These are phyloP conservation scores for Sideroxylon spinosum DNA, from an alignment of 179 eudicot genomes.

Conservation along the genomic window DNA sequence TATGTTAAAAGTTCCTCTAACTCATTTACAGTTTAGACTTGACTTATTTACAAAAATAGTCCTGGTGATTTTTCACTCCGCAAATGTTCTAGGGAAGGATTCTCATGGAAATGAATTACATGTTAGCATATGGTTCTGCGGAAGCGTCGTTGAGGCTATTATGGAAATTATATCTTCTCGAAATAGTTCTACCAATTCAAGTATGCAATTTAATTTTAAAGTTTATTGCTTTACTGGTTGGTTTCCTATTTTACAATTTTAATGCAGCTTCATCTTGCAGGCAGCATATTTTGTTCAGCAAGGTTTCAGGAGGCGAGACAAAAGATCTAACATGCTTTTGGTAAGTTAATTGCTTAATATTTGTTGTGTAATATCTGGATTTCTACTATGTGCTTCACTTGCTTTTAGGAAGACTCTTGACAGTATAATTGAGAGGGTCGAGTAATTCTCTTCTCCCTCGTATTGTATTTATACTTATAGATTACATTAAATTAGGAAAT, in stretches of 20 bases:
- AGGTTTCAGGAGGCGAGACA: conserved; percentile 72
- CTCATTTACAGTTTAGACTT: background rate
- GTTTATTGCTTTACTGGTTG: conserved; percentile 2
- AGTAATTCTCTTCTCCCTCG: too few species aligned
- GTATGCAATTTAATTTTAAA: conserved; percentile 31
- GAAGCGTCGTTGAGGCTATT: conserved; percentile 69
- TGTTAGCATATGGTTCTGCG: conserved; percentile 87
- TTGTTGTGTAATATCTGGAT: background rate
- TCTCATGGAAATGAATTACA: conserved; percentile 77
- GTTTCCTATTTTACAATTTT: conserved; percentile 5
- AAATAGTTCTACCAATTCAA: conserved; percentile 76
- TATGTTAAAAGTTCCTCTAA: conserved; percentile 23
- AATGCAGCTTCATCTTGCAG: conserved; percentile 35
- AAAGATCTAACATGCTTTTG: conserved; percentile 77
- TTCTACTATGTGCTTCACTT: background rate
- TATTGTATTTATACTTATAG: too few species aligned
- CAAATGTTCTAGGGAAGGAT: conserved; percentile 56
- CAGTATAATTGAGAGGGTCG: too few species aligned
- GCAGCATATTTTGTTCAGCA: conserved; percentile 76
- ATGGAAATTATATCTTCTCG: conserved; percentile 68
- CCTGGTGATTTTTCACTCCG: background rate
- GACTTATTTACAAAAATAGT: background rate
- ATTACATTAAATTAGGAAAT: background rate
- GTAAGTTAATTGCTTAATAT: conserved; percentile 30
- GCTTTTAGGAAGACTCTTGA: background rate